Evolutionary conservation across 805 yeast genomes (phyloP).

Genomic region (Komagataella pseudopastoris): DNA sequence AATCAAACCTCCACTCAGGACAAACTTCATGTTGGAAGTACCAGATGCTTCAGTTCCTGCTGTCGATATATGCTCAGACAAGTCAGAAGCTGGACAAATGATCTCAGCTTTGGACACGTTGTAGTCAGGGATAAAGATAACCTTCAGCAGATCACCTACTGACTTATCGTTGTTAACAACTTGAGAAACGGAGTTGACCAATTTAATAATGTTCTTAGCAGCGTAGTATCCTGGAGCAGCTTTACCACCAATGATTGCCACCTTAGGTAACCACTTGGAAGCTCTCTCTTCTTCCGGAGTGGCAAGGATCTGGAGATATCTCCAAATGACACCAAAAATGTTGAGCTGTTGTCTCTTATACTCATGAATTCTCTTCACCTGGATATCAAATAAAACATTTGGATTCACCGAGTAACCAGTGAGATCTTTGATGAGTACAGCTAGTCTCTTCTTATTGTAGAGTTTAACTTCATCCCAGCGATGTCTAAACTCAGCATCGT

Average conservation of each 20-base stretch:
- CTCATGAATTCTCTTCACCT: slow-evolving; percentile 91
- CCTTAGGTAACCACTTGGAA: slow-evolving; percentile 54
- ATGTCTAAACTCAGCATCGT: slow-evolving; percentile 53
- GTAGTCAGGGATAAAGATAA: slow-evolving; percentile 82
- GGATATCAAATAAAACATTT: slow-evolving; percentile 73
- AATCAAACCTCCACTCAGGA: slow-evolving; percentile 84
- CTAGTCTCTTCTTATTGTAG: slow-evolving; percentile 54
- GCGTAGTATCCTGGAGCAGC: slow-evolving; percentile 97
- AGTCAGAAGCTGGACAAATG: slow-evolving; percentile 79
- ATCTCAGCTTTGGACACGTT: slow-evolving; percentile 91
- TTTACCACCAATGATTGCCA: slow-evolving; percentile 82
- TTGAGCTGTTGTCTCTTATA: slow-evolving; percentile 92
- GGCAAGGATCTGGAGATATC: slow-evolving; percentile 67
- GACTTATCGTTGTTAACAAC: slow-evolving; percentile 72
- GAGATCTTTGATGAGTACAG: slow-evolving; percentile 48
- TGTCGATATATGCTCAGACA: slow-evolving; percentile 88
- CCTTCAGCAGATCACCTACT: slow-evolving; percentile 66
- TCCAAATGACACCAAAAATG: slow-evolving; percentile 76
- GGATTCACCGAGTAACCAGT: slow-evolving; percentile 57
- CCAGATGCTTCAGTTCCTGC: slow-evolving; percentile 98
- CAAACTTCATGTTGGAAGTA: slow-evolving; percentile 92
- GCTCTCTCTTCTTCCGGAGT: slow-evolving; percentile 50
- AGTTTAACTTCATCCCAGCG: slow-evolving; percentile 63
- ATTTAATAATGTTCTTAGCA: slow-evolving; percentile 83
- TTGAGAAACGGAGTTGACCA: slow-evolving; percentile 68